Evolutionary conservation across 2,329 filamentous ascomycete species (phyloP).

Genomic region (Zymoseptoria brevis): DNA sequence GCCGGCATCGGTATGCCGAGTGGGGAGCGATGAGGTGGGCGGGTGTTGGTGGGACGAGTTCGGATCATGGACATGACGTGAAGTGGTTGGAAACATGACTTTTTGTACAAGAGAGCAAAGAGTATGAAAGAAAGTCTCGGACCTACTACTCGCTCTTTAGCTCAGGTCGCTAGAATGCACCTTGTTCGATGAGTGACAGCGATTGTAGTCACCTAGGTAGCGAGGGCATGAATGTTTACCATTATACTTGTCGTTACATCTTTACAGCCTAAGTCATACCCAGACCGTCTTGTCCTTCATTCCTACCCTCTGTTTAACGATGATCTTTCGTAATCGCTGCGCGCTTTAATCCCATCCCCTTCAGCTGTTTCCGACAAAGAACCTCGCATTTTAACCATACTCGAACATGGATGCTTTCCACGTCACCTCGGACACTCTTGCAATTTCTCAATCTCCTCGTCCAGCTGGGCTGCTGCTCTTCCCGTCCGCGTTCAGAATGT

Average conservation of each 20-base stretch:
- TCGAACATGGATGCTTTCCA: not conserved
- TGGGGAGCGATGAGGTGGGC: too few relatives aligned
- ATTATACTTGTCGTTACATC: not conserved
- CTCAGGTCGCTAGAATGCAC: too few relatives aligned
- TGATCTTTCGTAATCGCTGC: not conserved
- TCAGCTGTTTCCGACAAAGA: not conserved
- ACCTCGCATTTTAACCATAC: not conserved
- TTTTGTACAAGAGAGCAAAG: too few relatives aligned
- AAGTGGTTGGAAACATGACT: too few relatives aligned
- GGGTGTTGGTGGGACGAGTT: too few relatives aligned
- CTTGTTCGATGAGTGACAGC: too few relatives aligned
- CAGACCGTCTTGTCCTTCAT: too few relatives aligned
- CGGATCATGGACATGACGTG: too few relatives aligned
- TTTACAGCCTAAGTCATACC: not conserved
- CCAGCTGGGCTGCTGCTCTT: conserved; percentile 17
- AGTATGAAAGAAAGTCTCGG: too few relatives aligned
- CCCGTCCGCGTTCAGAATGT: conserved; percentile 17
- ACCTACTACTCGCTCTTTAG: too few relatives aligned
- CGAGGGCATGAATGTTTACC: not conserved
- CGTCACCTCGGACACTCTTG: not conserved
- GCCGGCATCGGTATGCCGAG: too few relatives aligned
- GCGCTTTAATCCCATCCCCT: not conserved
- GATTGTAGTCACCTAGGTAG: not conserved
- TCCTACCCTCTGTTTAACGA: too few relatives aligned
- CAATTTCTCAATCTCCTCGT: not conserved